phyloP scores from a whole-genome alignment of 148 eudicot genomes.

The Vaccinium macrocarpon region DNA sequence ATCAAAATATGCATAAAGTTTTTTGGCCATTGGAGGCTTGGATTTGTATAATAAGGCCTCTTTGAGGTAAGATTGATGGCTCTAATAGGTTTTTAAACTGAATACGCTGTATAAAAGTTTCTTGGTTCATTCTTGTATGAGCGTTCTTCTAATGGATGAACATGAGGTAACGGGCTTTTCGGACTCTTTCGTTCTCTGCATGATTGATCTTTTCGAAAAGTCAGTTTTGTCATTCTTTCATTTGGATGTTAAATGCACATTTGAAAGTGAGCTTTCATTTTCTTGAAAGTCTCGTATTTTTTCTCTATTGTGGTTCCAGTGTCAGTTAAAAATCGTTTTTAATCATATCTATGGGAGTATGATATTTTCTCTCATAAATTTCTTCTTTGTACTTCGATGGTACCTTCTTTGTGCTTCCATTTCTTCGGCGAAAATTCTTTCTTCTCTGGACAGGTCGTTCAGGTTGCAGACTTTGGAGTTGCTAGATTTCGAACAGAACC shows the following conservation, averaged over 20 bases:
- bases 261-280: too few relatives aligned
- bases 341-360: not conserved
- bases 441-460: constrained; percentile 41
- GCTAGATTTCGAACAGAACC: constrained; percentile 57
- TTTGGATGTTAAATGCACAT: not conserved
- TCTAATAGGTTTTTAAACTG: not conserved
- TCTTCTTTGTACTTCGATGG: not conserved
- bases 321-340: not conserved
- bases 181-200: not conserved
- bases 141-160: constrained; percentile 29
- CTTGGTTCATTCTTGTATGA: not conserved
- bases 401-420: not conserved
- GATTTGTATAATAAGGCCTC: not conserved
- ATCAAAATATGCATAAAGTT: too few relatives aligned
- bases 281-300: not conserved
- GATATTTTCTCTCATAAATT: not conserved
- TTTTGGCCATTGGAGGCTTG: not conserved
- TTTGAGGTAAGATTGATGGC: not conserved
- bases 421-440: not conserved
- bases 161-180: constrained; percentile 42
- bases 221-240: not conserved
- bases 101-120: not conserved
- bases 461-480: constrained; percentile 78
- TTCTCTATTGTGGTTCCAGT: not conserved
- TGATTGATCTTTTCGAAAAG: not conserved